A percentile compares a stretch with the other conserved stretches of the same genome.
Evolutionary conservation across 2,329 filamentous ascomycete species (phyloP).

Genomic region (Rutstroemia sp.): DNA sequence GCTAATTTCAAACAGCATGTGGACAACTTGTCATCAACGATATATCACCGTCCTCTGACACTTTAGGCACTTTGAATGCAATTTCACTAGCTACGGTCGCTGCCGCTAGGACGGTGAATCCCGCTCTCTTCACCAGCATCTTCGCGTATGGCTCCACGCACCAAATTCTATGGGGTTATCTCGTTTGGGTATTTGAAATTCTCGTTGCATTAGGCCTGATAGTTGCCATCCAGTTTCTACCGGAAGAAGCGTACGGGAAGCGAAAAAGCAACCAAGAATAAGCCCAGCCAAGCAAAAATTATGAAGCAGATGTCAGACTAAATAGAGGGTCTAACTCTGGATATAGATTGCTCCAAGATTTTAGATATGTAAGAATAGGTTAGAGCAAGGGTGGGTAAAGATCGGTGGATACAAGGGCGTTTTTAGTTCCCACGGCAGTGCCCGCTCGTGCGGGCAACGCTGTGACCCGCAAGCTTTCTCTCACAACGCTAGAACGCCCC

Average conservation of each 20-base stretch:
- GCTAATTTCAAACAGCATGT: slow-evolving; percentile 41
- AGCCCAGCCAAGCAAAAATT: neutral
- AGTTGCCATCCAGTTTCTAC: slow-evolving; percentile 30
- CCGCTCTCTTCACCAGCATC: slow-evolving; percentile 57
- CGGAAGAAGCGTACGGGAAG: slow-evolving; percentile 25
- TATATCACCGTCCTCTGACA: slow-evolving; percentile 54
- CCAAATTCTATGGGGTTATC: slow-evolving; percentile 55
- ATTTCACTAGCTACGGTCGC: slow-evolving; percentile 55
- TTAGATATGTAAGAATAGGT: no score
- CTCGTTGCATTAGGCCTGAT: slow-evolving; percentile 28
- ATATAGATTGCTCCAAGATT: no score
- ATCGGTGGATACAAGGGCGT: no score
- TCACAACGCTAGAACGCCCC: no score
- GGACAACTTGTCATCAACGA: slow-evolving; percentile 71
- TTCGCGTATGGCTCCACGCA: slow-evolving; percentile 60
- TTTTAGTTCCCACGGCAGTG: no score
- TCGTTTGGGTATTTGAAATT: slow-evolving; percentile 55
- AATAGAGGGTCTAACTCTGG: neutral
- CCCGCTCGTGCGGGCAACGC: no score
- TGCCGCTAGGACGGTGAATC: slow-evolving; percentile 56
- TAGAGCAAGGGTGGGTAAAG: no score
- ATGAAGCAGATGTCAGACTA: no score
- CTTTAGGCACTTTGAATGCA: slow-evolving; percentile 66
- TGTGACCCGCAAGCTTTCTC: no score
- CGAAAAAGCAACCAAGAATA: neutral